A percentile compares a stretch with the other conserved stretches of the same genome.
phyloP scores from a whole-genome alignment of 768 basidiomycete genomes.

The Collybia sp. region DNA sequence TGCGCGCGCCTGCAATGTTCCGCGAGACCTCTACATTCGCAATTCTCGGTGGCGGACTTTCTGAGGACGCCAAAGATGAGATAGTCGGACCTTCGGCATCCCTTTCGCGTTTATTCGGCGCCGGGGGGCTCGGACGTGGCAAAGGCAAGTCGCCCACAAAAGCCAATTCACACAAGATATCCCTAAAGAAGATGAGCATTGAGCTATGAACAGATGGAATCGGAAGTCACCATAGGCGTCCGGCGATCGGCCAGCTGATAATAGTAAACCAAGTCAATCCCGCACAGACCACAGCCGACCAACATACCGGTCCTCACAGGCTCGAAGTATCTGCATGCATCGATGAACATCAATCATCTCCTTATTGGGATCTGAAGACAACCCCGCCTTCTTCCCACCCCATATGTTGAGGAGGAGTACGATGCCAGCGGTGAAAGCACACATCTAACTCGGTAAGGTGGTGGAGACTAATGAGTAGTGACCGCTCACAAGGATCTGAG shows the following conservation, averaged over 20 bases:
- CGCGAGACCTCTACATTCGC: slow-evolving; percentile 16
- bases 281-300: not conserved
- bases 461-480: not conserved
- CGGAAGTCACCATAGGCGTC: slow-evolving; percentile 35
- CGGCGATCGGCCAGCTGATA: slow-evolving; percentile 35
- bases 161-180: slow-evolving; percentile 68
- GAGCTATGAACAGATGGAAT: slow-evolving; percentile 12
- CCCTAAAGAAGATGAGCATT: slow-evolving; percentile 38
- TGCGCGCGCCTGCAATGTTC: slow-evolving; percentile 31
- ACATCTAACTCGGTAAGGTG: slow-evolving; percentile 19
- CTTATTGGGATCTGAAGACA: slow-evolving; percentile 41
- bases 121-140: slow-evolving; percentile 48
- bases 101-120: slow-evolving; percentile 57
- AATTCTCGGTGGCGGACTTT: slow-evolving; percentile 6
- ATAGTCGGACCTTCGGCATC: slow-evolving; percentile 46
- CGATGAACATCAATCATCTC: slow-evolving; percentile 65
- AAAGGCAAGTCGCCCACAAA: slow-evolving; percentile 68
- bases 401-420: slow-evolving; percentile 66
- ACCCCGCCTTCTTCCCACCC: slow-evolving; percentile 51
- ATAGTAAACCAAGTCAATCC: not conserved
- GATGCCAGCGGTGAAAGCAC: slow-evolving; percentile 42
- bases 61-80: slow-evolving; percentile 4
- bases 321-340: slow-evolving; percentile 51
- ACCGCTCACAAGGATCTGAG: slow-evolving; percentile 11
- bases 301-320: slow-evolving; percentile 28